Evolutionary conservation across 2,329 filamentous ascomycete species (phyloP).

Genomic region (Plenodomus biglobosus): DNA sequence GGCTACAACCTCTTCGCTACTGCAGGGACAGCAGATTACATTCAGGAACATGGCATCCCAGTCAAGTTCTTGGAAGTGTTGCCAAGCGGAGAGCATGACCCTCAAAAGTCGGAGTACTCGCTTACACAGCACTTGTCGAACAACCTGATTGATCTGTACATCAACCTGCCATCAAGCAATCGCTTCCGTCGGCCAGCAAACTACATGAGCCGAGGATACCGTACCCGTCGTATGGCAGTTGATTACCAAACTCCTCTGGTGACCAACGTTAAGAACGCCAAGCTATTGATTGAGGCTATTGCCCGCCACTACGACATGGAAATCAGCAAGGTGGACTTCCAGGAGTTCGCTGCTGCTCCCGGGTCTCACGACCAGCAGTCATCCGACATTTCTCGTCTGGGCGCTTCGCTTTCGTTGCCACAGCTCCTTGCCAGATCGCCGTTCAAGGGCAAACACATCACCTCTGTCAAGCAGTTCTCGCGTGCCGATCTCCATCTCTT

Average conservation of each 20-base stretch:
- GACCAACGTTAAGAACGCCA: slow-evolving; percentile 99
- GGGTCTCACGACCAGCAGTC: slow-evolving; percentile 34
- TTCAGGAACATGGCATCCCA: slow-evolving; percentile 86
- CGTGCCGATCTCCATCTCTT: slow-evolving; percentile 86
- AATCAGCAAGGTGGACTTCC: slow-evolving; percentile 81
- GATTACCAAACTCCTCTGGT: slow-evolving; percentile 96
- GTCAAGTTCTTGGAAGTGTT: slow-evolving; percentile 94
- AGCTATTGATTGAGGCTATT: slow-evolving; percentile 93
- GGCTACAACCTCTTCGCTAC: slow-evolving; percentile 97
- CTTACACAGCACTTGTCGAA: slow-evolving; percentile 95
- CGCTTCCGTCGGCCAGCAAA: slow-evolving; percentile 94
- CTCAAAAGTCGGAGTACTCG: slow-evolving; percentile 94
- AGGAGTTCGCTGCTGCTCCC: slow-evolving; percentile 66
- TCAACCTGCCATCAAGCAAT: slow-evolving; percentile 99
- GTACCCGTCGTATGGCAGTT: slow-evolving; percentile 95
- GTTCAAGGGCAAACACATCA: slow-evolving; percentile 86
- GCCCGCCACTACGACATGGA: slow-evolving; percentile 84
- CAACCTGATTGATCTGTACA: slow-evolving; percentile 97
- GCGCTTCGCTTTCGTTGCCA: slow-evolving; percentile 60
- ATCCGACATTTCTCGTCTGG: slow-evolving; percentile 56
- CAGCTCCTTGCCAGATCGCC: slow-evolving; percentile 76
- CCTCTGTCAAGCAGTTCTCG: slow-evolving; percentile 89
- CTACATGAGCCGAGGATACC: slow-evolving; percentile 98
- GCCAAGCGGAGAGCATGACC: slow-evolving; percentile 60
- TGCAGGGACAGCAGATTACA: slow-evolving; percentile 92